Base-by-base conservation (phyloP, 352 stramenopile species). In the Pythium guiyangense region DNA sequence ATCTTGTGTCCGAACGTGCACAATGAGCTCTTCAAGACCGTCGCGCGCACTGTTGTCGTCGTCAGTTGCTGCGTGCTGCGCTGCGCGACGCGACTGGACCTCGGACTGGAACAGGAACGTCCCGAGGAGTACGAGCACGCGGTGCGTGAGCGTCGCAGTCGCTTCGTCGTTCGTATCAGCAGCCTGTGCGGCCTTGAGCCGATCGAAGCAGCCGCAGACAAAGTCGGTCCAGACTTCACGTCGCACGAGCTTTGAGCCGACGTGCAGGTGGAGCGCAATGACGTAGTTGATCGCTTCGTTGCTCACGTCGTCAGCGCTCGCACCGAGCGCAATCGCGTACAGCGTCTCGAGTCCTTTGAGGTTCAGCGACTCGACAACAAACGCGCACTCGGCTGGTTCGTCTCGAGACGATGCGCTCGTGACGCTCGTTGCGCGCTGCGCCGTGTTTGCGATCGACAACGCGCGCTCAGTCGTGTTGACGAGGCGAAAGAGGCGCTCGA, bases 51-150 rank as follows among this genome's bases (percentile, higher is more conserved):
- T 44, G 39, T 14, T 44, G 11, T n/a, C 39, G 20, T 57, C 50
- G 11, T 57, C 64, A 2, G 2, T 37, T 10, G 31, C 31, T 2
- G 31, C 31, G 10, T 37, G 31, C 31, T 37, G 31, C 8, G 31
- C 31, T 2, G 31, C 31, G 31, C 31, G 31, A 34, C 29, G 5
- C 6, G 35, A 47, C 31, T 86, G 71, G 6, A 79, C 65, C 17
- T 79, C 65, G 6, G 73, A 86, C 54, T 93, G 82, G 31, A 79
- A 66, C 14, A 96, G 54, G 64, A 96, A 87, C 18, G 84, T 93
- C 37, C 74, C 84, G n/a, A 96, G 64, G 42, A 96, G 26, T 6
- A 83, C 54, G 2, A 94, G 62, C 27, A 91, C 29, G 6, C 84
- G 74, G 49, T 74, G 59, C 29, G 83, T 55, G 51, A 84, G 69